A percentile compares a stretch with the other conserved stretches of the same genome.
Conservation (phyloP, 345 rosid species). For the Populus simonii region DNA sequence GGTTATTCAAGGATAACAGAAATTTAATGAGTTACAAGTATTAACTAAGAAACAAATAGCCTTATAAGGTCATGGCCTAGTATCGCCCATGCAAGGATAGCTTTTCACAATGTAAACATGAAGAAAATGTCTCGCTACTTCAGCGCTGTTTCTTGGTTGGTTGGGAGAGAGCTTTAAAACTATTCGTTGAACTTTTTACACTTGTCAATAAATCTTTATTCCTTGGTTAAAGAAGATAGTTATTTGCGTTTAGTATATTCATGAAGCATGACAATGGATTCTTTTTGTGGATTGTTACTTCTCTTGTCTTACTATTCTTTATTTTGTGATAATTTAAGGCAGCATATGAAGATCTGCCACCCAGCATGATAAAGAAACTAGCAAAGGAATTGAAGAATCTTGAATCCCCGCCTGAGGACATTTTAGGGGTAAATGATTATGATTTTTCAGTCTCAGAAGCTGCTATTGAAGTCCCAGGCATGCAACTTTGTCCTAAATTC, state of each 20-base stretch:
- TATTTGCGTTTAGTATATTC: neutral
- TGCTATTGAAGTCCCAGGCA: slow-evolving; percentile 99
- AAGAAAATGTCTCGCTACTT: neutral
- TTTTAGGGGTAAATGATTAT: neutral
- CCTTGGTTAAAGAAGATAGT: neutral
- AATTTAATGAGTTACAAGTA: neutral
- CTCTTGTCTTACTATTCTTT: neutral
- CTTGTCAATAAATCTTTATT: neutral
- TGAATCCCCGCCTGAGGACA: neutral
- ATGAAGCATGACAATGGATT: neutral
- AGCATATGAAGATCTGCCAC: neutral
- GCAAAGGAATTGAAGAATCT: slow-evolving; percentile 1
- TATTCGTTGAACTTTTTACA: neutral
- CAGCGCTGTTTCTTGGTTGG: neutral
- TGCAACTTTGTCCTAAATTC: neutral
- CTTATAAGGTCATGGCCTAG: neutral
- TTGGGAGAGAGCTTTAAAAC: neutral
- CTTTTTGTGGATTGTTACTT: neutral
- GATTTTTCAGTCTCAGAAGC: slow-evolving; percentile 32
- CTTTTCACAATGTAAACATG: neutral
- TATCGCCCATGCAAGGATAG: neutral
- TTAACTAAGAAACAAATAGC: neutral
- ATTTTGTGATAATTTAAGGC: slow-evolving; percentile 2
- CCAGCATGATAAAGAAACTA: neutral
- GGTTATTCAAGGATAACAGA: neutral